Conservation (phyloP, 345 rosid species). For the Populus nigra region DNA sequence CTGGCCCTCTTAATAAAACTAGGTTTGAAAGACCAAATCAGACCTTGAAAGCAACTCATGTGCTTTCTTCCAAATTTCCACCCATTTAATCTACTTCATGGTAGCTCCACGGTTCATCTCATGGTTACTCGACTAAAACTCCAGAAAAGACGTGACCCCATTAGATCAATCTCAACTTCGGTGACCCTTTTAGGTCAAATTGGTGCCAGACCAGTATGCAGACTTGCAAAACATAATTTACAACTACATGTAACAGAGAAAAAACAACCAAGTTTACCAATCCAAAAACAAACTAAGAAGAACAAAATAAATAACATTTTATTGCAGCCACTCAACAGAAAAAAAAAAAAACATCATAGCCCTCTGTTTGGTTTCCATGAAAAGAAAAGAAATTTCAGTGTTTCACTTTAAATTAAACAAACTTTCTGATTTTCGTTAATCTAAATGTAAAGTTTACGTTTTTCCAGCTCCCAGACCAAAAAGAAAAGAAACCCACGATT, state of each 20-base stretch:
- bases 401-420: background rate
- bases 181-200: background rate
- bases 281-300: conserved; percentile 1
- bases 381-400: background rate
- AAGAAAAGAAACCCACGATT: background rate
- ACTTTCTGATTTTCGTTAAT: background rate
- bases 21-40: background rate
- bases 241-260: background rate
- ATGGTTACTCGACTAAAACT: too few relatives aligned
- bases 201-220: background rate
- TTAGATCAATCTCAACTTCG: background rate
- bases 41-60: background rate
- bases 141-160: too few relatives aligned
- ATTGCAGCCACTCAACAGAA: background rate
- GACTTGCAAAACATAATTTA: background rate
- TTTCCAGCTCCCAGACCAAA: background rate
- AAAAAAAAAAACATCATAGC: background rate
- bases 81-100: too few relatives aligned
- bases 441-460: background rate
- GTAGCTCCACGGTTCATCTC: too few relatives aligned
- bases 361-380: background rate
- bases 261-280: background rate
- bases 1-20: background rate
- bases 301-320: background rate
- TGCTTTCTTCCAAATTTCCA: background rate